phyloP scores from a whole-genome alignment of 441 rosid species.

The Erysimum cheiri region DNA sequence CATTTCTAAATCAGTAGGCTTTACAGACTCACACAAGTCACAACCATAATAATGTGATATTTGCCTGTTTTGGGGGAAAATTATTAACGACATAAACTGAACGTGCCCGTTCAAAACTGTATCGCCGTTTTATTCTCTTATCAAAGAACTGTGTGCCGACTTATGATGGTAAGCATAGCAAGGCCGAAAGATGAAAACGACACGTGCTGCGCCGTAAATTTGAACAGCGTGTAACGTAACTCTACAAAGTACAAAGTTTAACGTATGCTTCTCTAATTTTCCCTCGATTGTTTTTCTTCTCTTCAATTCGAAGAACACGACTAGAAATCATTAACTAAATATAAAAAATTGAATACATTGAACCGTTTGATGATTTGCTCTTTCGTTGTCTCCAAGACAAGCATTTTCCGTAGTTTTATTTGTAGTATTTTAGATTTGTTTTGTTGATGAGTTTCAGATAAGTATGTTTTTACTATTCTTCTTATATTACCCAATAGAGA shows the following conservation, averaged over 20 bases:
- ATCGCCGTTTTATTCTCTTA: background rate
- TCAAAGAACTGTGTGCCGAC: constrained; percentile 8
- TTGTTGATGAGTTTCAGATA: too few species aligned
- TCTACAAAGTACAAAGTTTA: too few species aligned
- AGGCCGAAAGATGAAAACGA: background rate
- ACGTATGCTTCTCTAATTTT: too few species aligned
- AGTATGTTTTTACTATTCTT: background rate
- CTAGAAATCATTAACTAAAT: background rate
- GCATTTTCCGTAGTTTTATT: background rate
- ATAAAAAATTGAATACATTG: background rate
- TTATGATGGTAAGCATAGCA: background rate
- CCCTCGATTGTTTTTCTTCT: too few species aligned
- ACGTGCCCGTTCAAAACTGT: constrained; percentile 5
- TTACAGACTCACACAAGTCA: background rate
- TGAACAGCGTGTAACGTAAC: background rate
- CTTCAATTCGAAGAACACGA: too few species aligned
- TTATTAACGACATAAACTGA: constrained; percentile 32
- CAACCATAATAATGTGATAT: background rate
- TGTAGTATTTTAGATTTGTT: background rate
- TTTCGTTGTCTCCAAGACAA: background rate
- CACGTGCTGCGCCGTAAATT: background rate
- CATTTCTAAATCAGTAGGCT: constrained; percentile 21
- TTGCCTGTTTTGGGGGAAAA: background rate
- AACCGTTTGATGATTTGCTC: background rate
- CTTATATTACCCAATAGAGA: background rate